Percentiles rank a stretch among this genome's conserved stretches.
phyloP scores from a whole-genome alignment of 257 asterid genomes.

The Knoxia roxburghii region DNA sequence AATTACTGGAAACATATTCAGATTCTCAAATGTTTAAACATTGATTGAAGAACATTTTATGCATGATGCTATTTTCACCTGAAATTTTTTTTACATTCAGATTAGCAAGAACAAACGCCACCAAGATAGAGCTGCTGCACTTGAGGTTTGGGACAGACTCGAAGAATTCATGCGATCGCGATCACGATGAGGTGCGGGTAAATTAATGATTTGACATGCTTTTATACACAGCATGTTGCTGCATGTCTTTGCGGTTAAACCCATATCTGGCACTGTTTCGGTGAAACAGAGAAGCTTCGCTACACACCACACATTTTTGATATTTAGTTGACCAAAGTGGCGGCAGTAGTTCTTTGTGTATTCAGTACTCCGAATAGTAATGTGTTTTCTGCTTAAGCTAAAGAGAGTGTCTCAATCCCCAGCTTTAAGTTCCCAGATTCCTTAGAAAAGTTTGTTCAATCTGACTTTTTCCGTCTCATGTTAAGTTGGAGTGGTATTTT shows the following conservation, averaged over 20 bases:
- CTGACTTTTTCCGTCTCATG: not conserved
- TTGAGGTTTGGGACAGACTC: slow-evolving; percentile 98
- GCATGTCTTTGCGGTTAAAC: not conserved
- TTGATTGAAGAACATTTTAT: not conserved
- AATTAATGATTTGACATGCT: not conserved
- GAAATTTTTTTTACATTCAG: slow-evolving; percentile 34
- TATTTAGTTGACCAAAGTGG: not conserved
- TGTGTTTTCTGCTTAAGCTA: not conserved
- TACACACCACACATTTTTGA: not conserved
- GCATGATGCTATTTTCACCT: not conserved
- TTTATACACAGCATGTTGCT: not conserved
- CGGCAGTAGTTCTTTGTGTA: not conserved
- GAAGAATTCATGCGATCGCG: slow-evolving; percentile 99
- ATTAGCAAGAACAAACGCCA: slow-evolving; percentile 94
- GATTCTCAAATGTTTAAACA: not conserved
- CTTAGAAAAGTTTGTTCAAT: not conserved
- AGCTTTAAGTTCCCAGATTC: not conserved
- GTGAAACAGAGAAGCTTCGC: slow-evolving; percentile 4
- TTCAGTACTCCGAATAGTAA: not conserved
- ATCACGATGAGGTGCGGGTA: slow-evolving; percentile 54
- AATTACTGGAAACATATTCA: not conserved
- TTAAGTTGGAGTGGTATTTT: not conserved
- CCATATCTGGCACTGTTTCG: not conserved
- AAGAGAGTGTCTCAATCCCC: not conserved
- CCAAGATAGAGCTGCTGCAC: slow-evolving; percentile 98